Conservation (phyloP, 2,329 filamentous ascomycete species). For the Fusarium algeriense region DNA sequence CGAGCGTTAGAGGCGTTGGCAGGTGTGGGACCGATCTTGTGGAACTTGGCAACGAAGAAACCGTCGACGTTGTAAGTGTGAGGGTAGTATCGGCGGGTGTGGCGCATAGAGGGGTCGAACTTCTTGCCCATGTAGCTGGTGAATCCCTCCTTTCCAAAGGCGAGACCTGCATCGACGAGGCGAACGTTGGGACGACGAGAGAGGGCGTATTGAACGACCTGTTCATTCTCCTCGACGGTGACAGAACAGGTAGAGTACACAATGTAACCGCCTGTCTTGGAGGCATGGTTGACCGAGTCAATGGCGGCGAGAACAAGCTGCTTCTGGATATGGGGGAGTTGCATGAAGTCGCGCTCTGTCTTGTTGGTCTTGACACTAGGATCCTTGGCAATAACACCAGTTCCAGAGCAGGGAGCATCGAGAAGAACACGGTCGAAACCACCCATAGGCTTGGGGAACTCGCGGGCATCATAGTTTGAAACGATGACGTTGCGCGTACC, state of each 20-base stretch:
- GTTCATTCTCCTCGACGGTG: slow-evolving; percentile 90
- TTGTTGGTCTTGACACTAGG: slow-evolving; percentile 98
- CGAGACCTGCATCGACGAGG: slow-evolving; percentile 89
- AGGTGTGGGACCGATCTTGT: slow-evolving; percentile 86
- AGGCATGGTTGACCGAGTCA: slow-evolving; percentile 91
- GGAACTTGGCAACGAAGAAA: slow-evolving; percentile 98
- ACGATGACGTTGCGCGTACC: slow-evolving; percentile 95
- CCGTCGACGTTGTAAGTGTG: slow-evolving; percentile 96
- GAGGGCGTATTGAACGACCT: slow-evolving; percentile 93
- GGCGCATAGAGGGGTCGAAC: slow-evolving; percentile 86
- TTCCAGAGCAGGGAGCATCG: slow-evolving; percentile 95
- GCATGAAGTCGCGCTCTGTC: slow-evolving; percentile 93
- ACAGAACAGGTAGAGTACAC: slow-evolving; percentile 98
- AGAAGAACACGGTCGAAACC: slow-evolving; percentile 96
- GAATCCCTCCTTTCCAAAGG: slow-evolving; percentile 94
- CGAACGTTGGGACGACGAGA: slow-evolving; percentile 92
- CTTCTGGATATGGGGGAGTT: slow-evolving; percentile 93
- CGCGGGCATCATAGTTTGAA: slow-evolving; percentile 93
- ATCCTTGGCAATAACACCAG: slow-evolving; percentile 97
- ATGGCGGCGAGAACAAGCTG: slow-evolving; percentile 93
- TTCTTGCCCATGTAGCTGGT: slow-evolving; percentile 90
- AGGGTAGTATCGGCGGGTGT: slow-evolving; percentile 88
- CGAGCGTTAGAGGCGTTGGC: slow-evolving; percentile 56
- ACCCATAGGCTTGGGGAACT: slow-evolving; percentile 94
- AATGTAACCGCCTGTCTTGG: slow-evolving; percentile 93